Evolutionary conservation across 2,329 filamentous ascomycete genomes (phyloP), one percentile per base, ranked within the genome.

Genomic region (Stromatinia cepivora): DNA sequence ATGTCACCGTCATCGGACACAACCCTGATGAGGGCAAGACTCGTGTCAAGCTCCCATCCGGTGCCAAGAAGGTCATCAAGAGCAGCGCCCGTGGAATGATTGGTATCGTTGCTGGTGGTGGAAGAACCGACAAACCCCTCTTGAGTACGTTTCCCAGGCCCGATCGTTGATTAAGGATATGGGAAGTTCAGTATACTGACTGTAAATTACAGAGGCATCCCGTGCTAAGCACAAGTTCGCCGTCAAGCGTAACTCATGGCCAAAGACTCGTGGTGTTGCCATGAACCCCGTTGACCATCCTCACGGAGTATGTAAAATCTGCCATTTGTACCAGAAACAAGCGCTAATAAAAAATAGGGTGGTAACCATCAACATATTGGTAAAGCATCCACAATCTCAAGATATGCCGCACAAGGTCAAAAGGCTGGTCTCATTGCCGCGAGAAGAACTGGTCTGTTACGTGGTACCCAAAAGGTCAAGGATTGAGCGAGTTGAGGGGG

Each of bases 211-310:
- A 92, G 90, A 99, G 94, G 95, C 95, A 81, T 98, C 94, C 81
- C 93, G 95, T 82, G 95, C 95, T 81, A 99, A 98, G 93, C 94
- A 98, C 84, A 99, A 99, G 92, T 99, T 97, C 87, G 93, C 94
- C 79, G 96, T 97, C 87, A 99, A 99, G 93, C 93, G 95, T 83
- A 98, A 99, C 93, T 94, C 90, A 82, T 99, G 95, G 95, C 95
- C 95, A 86, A 97, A 97, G 92, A 99, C 95, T 89, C 94, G 95
- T 95, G 95, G 95, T 97, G 95, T 99, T 91, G 95, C 95, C 85
- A 99, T 99, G 95, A 99, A 99, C 88, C 95, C 95, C 80, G 95
- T 99, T 81, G 95, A 99, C 87, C 95, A 99, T 90, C 92, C 92
- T 84, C 92, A 95, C 90, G 92, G 92, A 92, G 92, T 78, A 78